phyloP scores from a whole-genome alignment of 805 yeast species.

The Candida koratica region DNA sequence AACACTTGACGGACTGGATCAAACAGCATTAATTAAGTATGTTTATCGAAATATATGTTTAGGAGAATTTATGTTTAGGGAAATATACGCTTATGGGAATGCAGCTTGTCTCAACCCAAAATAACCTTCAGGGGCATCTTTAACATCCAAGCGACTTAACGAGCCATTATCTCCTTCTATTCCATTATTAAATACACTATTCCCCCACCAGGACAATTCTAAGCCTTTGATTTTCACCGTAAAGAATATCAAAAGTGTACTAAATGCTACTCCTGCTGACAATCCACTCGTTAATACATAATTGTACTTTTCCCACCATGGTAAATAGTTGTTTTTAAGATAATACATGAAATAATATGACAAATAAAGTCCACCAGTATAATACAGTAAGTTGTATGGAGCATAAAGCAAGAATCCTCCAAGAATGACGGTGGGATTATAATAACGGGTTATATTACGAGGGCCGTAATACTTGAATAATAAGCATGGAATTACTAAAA shows the following conservation, averaged over 20 bases:
- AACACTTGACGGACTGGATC: slow-evolving; percentile 28
- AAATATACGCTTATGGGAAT: slow-evolving; percentile 27
- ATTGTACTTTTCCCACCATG: slow-evolving; percentile 74
- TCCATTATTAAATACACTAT: slow-evolving; percentile 30
- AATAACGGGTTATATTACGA: slow-evolving; percentile 24
- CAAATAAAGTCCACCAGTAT: slow-evolving; percentile 58
- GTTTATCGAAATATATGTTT: too few relatives aligned
- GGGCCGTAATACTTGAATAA: slow-evolving; percentile 37
- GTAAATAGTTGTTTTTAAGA: slow-evolving; percentile 44
- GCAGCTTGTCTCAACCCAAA: slow-evolving; percentile 28
- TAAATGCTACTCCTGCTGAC: slow-evolving; percentile 60
- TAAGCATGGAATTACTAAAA: slow-evolving; percentile 35
- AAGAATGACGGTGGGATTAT: slow-evolving; percentile 54
- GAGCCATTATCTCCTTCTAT: slow-evolving; percentile 30
- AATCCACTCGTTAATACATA: slow-evolving; percentile 58
- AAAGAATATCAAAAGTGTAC: slow-evolving; percentile 57
- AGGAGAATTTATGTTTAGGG: too few relatives aligned
- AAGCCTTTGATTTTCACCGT: slow-evolving; percentile 44
- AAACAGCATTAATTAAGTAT: slow-evolving; percentile 11
- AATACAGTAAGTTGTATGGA: slow-evolving; percentile 49
- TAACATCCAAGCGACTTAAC: slow-evolving; percentile 28
- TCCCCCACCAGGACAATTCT: slow-evolving; percentile 64
- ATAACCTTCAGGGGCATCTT: slow-evolving; percentile 31
- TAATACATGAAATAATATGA: slow-evolving; percentile 57
- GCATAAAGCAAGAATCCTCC: slow-evolving; percentile 48